Evolutionary conservation across 495 filamentous ascomycete species (phyloP), one percentile per base, ranked within the genome.

Genomic region (Xylaria flabelliformis): DNA sequence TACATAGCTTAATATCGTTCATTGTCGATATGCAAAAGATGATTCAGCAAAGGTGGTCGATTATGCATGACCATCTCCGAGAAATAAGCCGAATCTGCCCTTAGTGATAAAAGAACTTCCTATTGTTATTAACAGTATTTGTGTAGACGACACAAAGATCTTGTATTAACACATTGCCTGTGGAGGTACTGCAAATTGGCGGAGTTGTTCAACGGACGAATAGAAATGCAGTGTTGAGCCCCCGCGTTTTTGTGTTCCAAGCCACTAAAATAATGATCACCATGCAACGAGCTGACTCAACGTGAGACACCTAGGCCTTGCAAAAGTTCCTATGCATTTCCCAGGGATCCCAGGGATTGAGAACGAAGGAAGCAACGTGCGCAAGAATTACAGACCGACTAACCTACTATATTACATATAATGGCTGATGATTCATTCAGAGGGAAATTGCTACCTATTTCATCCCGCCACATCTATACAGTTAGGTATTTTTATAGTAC

Each of bases 231-330:
- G 42, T 15, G 8, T 32, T n/a, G 24, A 48, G 1, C 59, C 69
- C 69, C 69, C 59, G 69, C 69, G 58, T 64, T 71, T 29, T 51
- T 71, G 69, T 62, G 69, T 64, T 36, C 48, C 69, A 64, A 55
- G 69, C 68, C 46, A 70, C 46, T 42, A n/a, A 64, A 64, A 42
- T 44, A 64, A 26, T 63, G 59, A 63, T 63, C 59, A 26, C 15
- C 59, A 24, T 41, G 36, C 59, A 46, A 46, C 32, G 26, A 42
- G 26, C n/a, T 67, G 34, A 29, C 34, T 42, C 12, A 56, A 21
- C 19, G 15, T 32, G 26, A 17, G 24, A 32, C 26, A 26, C 55
- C 50, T 62, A 53, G 46, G 55, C 44, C 7, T 53, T 70, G 32
- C 24, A 48, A 26, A 21, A 50, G 24, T 36, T 34, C 63, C 24